Conservation (phyloP, 495 filamentous ascomycete species). For the Antarctomyces pellizariae region DNA sequence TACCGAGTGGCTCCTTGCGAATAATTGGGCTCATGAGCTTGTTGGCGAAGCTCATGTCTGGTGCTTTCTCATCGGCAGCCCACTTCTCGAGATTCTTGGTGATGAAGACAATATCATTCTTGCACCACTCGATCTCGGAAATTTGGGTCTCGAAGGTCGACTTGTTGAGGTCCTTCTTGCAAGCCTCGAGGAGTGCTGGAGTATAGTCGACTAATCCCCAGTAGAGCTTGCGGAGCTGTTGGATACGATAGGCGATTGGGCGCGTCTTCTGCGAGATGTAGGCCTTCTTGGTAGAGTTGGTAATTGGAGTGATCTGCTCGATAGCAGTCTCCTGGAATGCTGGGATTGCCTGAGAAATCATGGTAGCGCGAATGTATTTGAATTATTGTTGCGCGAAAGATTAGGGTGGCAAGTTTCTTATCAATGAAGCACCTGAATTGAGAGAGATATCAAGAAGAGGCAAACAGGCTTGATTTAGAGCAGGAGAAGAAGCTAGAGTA, state of each 20-base stretch:
- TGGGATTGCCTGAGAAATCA: too few species aligned
- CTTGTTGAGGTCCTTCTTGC: slow-evolving; percentile 52
- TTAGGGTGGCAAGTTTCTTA: too few species aligned
- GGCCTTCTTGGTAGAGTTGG: too few species aligned
- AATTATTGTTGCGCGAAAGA: too few species aligned
- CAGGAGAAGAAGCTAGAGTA: too few species aligned
- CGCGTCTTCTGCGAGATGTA: slow-evolving; percentile 65
- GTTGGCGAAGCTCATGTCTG: slow-evolving; percentile 42
- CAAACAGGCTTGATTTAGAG: too few species aligned
- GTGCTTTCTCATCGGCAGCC: slow-evolving; percentile 55
- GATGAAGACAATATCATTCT: slow-evolving; percentile 57
- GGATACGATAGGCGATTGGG: slow-evolving; percentile 52
- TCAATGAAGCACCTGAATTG: too few species aligned
- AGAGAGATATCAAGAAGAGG: too few species aligned
- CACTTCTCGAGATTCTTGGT: slow-evolving; percentile 55
- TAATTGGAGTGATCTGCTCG: too few species aligned
- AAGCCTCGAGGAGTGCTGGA: slow-evolving; percentile 41
- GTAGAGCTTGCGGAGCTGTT: slow-evolving; percentile 80
- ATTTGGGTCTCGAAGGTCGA: slow-evolving; percentile 41
- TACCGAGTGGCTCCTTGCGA: slow-evolving; percentile 72
- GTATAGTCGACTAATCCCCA: slow-evolving; percentile 69
- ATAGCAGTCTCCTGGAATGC: too few species aligned
- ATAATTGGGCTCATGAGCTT: slow-evolving; percentile 47
- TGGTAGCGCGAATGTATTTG: too few species aligned
- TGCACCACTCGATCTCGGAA: slow-evolving; percentile 47